A percentile compares a stretch with the other conserved stretches of the same genome.
phyloP scores from a whole-genome alignment of 2,329 filamentous ascomycete genomes.

The Blumeriella jaapii region DNA sequence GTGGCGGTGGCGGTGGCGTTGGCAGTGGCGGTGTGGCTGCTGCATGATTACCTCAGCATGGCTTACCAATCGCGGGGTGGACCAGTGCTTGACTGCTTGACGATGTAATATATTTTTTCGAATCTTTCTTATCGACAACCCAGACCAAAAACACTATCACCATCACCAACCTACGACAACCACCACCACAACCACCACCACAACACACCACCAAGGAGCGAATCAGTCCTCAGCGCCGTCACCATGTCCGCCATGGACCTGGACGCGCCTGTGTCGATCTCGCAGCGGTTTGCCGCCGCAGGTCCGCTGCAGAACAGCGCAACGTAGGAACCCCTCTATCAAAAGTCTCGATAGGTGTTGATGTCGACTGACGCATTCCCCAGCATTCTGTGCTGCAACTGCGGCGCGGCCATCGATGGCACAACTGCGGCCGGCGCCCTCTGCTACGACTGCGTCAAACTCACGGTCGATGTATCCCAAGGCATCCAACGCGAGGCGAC shows the following conservation, averaged over 20 bases:
- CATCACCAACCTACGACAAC: slow-evolving; percentile 19
- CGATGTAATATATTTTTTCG: no score
- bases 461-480: slow-evolving; percentile 84
- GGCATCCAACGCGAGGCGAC: slow-evolving; percentile 86
- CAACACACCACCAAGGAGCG: no score
- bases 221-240: slow-evolving; percentile 13
- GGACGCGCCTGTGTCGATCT: slow-evolving; percentile 42
- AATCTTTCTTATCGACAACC: no score
- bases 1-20: no score
- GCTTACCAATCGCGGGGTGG: no score
- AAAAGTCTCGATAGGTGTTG: slow-evolving; percentile 18
- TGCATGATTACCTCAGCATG: no score
- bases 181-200: slow-evolving; percentile 10
- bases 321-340: neutral
- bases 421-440: slow-evolving; percentile 76
- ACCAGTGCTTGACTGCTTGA: no score
- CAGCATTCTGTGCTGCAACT: slow-evolving; percentile 96
- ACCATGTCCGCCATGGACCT: slow-evolving; percentile 48
- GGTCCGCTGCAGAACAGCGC: neutral
- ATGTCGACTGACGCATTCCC: slow-evolving; percentile 11
- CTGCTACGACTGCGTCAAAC: slow-evolving; percentile 92
- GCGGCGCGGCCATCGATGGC: slow-evolving; percentile 89
- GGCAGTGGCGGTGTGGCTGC: no score
- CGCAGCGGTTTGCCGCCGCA: slow-evolving; percentile 19
- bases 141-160: slow-evolving; percentile 10